Evolutionary conservation across 495 filamentous ascomycete genomes (phyloP).

Genomic region (Penicillium macrosclerotiorum): DNA sequence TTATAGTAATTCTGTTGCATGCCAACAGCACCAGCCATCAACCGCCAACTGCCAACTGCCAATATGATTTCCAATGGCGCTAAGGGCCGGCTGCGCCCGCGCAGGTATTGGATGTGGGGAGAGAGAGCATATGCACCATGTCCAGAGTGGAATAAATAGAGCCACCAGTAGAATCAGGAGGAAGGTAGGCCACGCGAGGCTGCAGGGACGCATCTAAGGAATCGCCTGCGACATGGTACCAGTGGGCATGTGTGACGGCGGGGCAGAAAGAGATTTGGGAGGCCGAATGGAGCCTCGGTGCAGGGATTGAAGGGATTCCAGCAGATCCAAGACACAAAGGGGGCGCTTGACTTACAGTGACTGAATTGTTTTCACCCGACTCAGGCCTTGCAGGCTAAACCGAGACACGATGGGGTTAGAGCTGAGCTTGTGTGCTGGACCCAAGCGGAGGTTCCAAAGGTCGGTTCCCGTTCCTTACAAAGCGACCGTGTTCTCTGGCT

Average conservation of each 20-base stretch:
- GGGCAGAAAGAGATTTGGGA: conserved; percentile 21
- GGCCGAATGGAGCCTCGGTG: conserved; percentile 1
- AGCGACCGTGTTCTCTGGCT: conserved; percentile 9
- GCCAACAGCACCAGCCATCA: too few relatives aligned
- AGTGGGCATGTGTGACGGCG: conserved; percentile 17
- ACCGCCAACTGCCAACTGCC: too few relatives aligned
- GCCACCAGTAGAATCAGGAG: conserved; percentile 1
- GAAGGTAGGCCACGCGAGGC: neutral
- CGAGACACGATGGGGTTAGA: conserved; percentile 34
- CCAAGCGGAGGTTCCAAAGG: conserved; percentile 23
- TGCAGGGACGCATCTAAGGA: conserved; percentile 8
- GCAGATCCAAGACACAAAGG: neutral
- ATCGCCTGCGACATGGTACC: conserved; percentile 1
- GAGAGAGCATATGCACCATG: conserved; percentile 15
- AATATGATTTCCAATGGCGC: conserved; percentile 1
- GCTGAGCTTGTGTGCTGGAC: conserved; percentile 16
- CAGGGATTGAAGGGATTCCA: conserved; percentile 1
- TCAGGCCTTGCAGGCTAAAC: conserved; percentile 27
- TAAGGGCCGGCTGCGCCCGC: too few relatives aligned
- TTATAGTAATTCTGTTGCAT: too few relatives aligned
- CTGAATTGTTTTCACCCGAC: conserved; percentile 28
- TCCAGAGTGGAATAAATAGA: conserved; percentile 8
- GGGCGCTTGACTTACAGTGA: conserved; percentile 31
- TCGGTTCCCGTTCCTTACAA: conserved; percentile 30
- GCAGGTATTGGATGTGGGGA: too few relatives aligned